A percentile compares a stretch with the other conserved stretches of the same genome.
Evolutionary conservation across 768 basidiomycete species (phyloP).

Genomic region (Coprinopsis strossmayeri): DNA sequence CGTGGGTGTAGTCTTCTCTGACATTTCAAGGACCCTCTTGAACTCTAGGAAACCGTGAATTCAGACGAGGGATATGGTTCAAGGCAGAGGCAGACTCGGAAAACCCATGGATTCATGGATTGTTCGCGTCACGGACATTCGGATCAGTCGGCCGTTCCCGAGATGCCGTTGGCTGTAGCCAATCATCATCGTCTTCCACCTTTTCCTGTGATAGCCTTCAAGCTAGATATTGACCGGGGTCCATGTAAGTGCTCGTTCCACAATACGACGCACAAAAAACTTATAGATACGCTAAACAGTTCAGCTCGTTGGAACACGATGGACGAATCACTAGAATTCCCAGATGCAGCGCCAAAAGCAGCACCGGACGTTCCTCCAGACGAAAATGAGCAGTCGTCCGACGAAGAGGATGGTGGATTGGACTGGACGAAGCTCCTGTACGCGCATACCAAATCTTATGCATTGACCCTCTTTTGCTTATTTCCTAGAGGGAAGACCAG

Average conservation of each 20-base stretch:
- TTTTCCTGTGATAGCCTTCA: background rate
- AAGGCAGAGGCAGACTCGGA: background rate
- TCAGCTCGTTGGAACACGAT: slow-evolving; percentile 28
- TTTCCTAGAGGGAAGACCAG: slow-evolving; percentile 23
- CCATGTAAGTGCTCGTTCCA: background rate
- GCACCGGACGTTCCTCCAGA: slow-evolving; percentile 18
- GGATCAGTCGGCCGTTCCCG: background rate
- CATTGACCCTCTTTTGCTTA: slow-evolving; percentile 11
- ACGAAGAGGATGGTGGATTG: slow-evolving; percentile 64
- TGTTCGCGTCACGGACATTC: too few species aligned
- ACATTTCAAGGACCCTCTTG: too few species aligned
- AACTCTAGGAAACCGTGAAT: too few species aligned
- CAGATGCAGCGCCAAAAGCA: slow-evolving; percentile 20
- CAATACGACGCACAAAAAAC: too few species aligned
- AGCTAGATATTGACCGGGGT: background rate
- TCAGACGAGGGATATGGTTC: background rate
- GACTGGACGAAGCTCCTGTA: slow-evolving; percentile 81
- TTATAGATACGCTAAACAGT: too few species aligned
- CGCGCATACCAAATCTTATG: slow-evolving; percentile 5
- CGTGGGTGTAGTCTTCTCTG: slow-evolving; percentile 25
- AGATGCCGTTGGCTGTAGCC: too few species aligned
- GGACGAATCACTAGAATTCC: slow-evolving; percentile 57
- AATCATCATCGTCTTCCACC: background rate
- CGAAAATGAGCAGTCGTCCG: slow-evolving; percentile 41
- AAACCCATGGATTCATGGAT: too few species aligned